Base-by-base conservation (phyloP, 2,329 filamentous ascomycete species). In the Scedosporium apiospermum region DNA sequence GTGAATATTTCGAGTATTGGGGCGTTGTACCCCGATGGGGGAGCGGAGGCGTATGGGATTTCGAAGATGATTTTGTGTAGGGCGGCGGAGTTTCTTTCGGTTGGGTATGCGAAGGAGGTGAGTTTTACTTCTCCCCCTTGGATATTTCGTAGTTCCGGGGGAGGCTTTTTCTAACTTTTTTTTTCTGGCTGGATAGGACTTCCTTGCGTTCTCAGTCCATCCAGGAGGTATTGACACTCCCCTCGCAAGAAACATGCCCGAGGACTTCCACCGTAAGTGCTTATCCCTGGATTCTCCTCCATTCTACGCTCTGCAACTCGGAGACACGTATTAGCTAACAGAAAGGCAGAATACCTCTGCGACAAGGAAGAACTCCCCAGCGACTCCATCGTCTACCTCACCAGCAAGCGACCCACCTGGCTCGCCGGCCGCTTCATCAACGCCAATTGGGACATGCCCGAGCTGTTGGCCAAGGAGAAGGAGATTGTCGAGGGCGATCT, bases 61-160 rank as follows among this genome's bases (percentile, higher is more conserved):
- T 73, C 72, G 46, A 84, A 85, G 67, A 70, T 82, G 38, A 81
- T 80, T 3, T 65, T 82, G 27, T 66, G 77, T 12, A 72, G 80
- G 12, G 72, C 84, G 53, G 78, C 76, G 1, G 81, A 85, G 66
- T 79, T 76, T 65, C 64, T 82, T 4, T 71, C 74, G 46, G 69
- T 68, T 0, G 82, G 83, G 49, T 78, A 82, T 66, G 71, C 67
- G 66, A 73, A 55, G 49, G 41, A 80, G 27, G 59, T 61, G 46
- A 61, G 59, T 18, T 61, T 4, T 4, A 6, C 44, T 6, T 21
- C 16, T 6, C 10, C 14, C 58, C 41, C 27, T 27, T n/a, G 21
- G 16, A 41, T 53, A 16, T 18, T 5, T 46, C 21, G 23, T 27
- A 2, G 12, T 16, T 23, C 4, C 4, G 7, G 42, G 34, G 21